These are phyloP conservation scores for Flaveria robusta DNA, from an alignment of 129 eudicot species.

Conservation along the genomic window DNA sequence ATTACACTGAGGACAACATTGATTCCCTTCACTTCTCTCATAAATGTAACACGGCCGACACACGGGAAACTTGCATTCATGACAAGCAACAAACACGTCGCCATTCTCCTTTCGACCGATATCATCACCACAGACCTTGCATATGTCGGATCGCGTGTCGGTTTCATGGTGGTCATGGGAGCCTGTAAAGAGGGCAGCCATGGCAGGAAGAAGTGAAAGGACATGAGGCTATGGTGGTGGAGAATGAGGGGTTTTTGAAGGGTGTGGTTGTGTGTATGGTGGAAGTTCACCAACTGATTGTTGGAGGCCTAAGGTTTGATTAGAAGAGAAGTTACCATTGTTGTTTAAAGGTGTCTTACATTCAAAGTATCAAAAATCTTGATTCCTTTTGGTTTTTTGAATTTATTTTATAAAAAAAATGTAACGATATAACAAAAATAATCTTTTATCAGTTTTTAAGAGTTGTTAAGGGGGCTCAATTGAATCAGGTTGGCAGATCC, in stretches of 20 bases:
- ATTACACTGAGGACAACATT: constrained; percentile 89
- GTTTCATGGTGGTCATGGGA: constrained; percentile 56
- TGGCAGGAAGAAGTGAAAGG: constrained; percentile 35
- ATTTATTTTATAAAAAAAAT: not conserved
- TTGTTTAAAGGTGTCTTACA: constrained; percentile 32
- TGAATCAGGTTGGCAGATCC: too few species aligned
- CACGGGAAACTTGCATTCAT: constrained; percentile 85
- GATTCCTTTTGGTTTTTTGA: not conserved
- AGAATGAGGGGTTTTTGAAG: constrained; percentile 33
- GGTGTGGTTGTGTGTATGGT: constrained; percentile 28
- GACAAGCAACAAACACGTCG: constrained; percentile 70
- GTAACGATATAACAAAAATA: not conserved
- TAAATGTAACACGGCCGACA: constrained; percentile 91
- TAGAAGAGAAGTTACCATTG: constrained; percentile 69
- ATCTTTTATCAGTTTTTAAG: not conserved
- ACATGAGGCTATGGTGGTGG: constrained; percentile 26
- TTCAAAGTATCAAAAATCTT: constrained; percentile 32
- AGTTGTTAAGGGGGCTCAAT: too few species aligned
- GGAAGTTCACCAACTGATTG: constrained; percentile 63
- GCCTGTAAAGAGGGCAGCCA: constrained; percentile 67
- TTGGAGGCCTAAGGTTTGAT: constrained; percentile 84
- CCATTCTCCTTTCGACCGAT: constrained; percentile 70
- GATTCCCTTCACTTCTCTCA: constrained; percentile 87
- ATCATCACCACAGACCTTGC: constrained; percentile 85
- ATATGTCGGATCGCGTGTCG: constrained; percentile 39